These are phyloP conservation scores for Pseudoturritis turrita DNA, from an alignment of 345 rosid genomes.

Conservation along the genomic window DNA sequence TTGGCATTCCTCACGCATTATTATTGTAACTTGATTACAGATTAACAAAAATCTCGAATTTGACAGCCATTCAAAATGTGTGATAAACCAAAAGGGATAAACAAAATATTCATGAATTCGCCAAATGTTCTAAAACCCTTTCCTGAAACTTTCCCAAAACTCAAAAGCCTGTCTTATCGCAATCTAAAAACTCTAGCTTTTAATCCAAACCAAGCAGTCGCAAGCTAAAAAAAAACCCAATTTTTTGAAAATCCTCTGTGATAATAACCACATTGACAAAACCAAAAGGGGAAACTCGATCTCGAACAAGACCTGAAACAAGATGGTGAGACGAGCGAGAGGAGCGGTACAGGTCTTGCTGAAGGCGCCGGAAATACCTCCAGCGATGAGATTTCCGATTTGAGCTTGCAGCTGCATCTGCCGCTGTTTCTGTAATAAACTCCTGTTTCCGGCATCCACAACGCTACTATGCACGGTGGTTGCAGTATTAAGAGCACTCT, in stretches of 20 bases:
- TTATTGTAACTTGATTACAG: background rate
- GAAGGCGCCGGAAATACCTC: constrained; percentile 94
- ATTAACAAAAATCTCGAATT: background rate
- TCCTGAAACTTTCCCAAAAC: background rate
- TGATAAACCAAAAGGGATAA: background rate
- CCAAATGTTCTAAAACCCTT: background rate
- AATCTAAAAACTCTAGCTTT: background rate
- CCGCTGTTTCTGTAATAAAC: constrained; percentile 23
- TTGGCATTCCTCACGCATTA: background rate
- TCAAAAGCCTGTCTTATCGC: background rate
- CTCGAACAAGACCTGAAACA: constrained; percentile 61
- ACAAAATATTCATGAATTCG: background rate
- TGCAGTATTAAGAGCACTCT: constrained; percentile 55
- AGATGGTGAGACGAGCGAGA: constrained; percentile 90
- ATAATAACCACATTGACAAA: background rate
- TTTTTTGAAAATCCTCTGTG: background rate
- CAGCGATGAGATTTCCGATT: constrained; percentile 68
- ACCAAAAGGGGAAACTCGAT: background rate
- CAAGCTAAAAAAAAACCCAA: background rate
- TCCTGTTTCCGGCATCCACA: constrained; percentile 33
- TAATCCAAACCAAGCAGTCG: background rate
- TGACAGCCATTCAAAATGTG: background rate
- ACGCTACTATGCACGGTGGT: constrained; percentile 52
- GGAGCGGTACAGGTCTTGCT: constrained; percentile 99
- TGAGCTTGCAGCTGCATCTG: constrained; percentile 38